phyloP scores from a whole-genome alignment of 169 alveolate species.

The Plasmodium adleri region DNA sequence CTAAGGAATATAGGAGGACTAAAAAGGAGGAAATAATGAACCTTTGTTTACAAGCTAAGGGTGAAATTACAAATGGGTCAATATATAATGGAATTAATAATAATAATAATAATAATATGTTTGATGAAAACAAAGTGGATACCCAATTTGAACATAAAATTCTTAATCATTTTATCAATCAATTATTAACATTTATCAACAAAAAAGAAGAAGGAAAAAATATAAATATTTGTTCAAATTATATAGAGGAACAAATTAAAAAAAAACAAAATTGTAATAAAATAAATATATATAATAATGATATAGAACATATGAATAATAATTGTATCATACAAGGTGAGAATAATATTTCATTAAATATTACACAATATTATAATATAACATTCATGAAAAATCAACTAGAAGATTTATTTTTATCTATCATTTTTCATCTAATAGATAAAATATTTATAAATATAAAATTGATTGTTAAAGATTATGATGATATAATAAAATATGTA shows the following conservation, averaged over 20 bases:
- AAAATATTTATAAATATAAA: slow-evolving; percentile 19
- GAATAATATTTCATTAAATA: background rate
- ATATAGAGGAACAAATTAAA: slow-evolving; percentile 2
- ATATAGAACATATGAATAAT: background rate
- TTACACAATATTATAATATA: background rate
- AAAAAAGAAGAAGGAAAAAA: slow-evolving; percentile 9
- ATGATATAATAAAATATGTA: slow-evolving; percentile 6
- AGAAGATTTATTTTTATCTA: slow-evolving; percentile 63
- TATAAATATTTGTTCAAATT: background rate
- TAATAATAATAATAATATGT: background rate
- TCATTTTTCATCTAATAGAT: slow-evolving; percentile 31
- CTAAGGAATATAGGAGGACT: slow-evolving; percentile 25
- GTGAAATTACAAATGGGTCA: no score
- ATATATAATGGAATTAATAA: background rate
- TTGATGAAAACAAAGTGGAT: background rate
- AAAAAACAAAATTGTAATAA: slow-evolving; percentile 1
- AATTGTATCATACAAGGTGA: background rate
- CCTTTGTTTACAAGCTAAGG: background rate
- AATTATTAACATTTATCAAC: slow-evolving; percentile 3
- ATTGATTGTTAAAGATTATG: slow-evolving; percentile 34
- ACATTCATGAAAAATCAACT: slow-evolving; percentile 50
- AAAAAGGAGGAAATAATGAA: slow-evolving; percentile 15
- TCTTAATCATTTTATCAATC: slow-evolving; percentile 21
- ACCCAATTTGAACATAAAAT: background rate
- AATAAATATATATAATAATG: background rate